Conservation (phyloP, 2,329 filamentous ascomycete species). For the Trichoderma endophyticum region DNA sequence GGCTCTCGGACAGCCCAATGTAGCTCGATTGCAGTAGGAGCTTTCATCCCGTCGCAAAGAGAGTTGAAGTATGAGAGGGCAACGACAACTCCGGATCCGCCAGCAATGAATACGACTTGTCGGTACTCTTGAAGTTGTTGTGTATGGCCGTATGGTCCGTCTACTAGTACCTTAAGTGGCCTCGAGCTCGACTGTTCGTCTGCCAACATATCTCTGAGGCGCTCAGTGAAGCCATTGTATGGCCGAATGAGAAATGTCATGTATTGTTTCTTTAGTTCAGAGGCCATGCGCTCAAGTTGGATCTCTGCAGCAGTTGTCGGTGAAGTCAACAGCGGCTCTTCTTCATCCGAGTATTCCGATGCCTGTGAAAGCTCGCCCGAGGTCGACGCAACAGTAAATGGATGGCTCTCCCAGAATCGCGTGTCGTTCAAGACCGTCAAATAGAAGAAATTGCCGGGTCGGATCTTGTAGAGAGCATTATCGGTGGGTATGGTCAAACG, state of each 20-base stretch:
- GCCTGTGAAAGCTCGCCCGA: conserved; percentile 18
- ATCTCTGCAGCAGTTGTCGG: background rate
- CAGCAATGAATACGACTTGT: conserved; percentile 42
- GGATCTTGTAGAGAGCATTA: conserved; percentile 33
- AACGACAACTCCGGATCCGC: conserved; percentile 45
- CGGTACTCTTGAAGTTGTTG: conserved; percentile 38
- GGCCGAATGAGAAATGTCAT: conserved; percentile 46
- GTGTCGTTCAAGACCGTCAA: conserved; percentile 40
- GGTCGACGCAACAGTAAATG: conserved; percentile 44
- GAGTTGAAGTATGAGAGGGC: conserved; percentile 38
- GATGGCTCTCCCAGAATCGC: conserved; percentile 48
- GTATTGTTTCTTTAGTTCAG: background rate
- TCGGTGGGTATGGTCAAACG: conserved; percentile 38
- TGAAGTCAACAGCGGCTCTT: conserved; percentile 32
- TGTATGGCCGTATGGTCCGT: conserved; percentile 45
- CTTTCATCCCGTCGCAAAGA: conserved; percentile 23
- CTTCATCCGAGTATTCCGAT: conserved; percentile 30
- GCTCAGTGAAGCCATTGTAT: conserved; percentile 43
- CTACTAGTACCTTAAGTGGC: conserved; percentile 38
- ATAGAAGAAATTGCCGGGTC: conserved; percentile 45
- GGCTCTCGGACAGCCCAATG: conserved; percentile 45
- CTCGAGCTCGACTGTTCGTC: conserved; percentile 26
- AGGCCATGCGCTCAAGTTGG: too few species aligned
- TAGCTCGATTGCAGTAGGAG: conserved; percentile 31
- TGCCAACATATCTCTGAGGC: conserved; percentile 34